Conservation (phyloP, 306 rosid genomes). For the Castanopsis chinensis region DNA sequence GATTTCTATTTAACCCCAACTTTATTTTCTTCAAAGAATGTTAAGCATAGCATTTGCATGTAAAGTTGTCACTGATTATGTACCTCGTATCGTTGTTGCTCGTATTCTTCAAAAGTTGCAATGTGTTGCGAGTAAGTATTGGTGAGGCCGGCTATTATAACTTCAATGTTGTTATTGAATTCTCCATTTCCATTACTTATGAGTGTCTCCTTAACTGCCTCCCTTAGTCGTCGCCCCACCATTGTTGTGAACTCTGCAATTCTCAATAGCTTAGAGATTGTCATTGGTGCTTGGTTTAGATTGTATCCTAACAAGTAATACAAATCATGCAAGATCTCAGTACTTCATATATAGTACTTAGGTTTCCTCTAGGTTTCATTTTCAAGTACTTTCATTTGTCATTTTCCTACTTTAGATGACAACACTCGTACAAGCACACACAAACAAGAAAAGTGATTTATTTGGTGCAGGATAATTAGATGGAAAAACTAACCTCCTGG, state of each 20-base stretch:
- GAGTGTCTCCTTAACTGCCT: constrained; percentile 64
- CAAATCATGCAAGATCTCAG: neutral
- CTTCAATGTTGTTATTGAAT: constrained; percentile 49
- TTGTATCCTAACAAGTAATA: neutral
- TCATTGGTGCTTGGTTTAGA: neutral
- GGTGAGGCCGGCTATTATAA: constrained; percentile 80
- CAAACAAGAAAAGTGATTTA: too few relatives aligned
- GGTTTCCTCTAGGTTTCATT: too few relatives aligned
- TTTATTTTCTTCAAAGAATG: too few relatives aligned
- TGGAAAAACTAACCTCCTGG: constrained; percentile 73
- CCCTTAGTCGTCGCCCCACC: constrained; percentile 79
- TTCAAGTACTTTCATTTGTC: too few relatives aligned
- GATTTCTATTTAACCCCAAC: too few relatives aligned
- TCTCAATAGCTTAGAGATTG: constrained; percentile 11
- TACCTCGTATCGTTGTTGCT: constrained; percentile 81
- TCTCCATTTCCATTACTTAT: constrained; percentile 49
- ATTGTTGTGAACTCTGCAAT: constrained; percentile 82
- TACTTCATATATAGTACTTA: too few relatives aligned
- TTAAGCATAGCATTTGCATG: neutral
- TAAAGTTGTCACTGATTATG: neutral
- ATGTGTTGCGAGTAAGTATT: constrained; percentile 82
- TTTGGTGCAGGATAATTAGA: neutral
- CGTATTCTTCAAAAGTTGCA: constrained; percentile 74
- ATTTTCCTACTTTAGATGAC: too few relatives aligned
- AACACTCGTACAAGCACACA: too few relatives aligned